Percentiles rank a stretch among this genome's conserved stretches.
phyloP scores from a whole-genome alignment of 257 asterid genomes.

The Paraleonurus japonicus region DNA sequence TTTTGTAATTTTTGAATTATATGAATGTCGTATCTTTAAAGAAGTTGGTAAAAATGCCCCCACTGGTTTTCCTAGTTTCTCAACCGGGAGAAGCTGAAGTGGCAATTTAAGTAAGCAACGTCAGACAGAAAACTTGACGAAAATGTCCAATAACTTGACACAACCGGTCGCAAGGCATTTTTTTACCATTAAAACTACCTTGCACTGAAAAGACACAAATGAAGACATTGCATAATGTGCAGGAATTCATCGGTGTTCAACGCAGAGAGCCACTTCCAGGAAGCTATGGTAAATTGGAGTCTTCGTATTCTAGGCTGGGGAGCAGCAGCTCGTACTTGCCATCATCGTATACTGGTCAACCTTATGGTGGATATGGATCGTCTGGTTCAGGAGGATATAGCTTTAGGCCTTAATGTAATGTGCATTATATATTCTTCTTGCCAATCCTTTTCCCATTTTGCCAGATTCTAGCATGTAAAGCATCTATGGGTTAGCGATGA shows the following conservation, averaged over 20 bases:
- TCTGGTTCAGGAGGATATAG: slow-evolving; percentile 67
- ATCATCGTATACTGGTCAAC: slow-evolving; percentile 47
- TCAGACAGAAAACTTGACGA: too few species aligned
- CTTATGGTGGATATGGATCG: slow-evolving; percentile 63
- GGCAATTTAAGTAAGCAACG: too few species aligned
- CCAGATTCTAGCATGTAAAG: slow-evolving; percentile 25
- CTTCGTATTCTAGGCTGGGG: slow-evolving; percentile 52
- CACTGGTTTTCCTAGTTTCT: too few species aligned
- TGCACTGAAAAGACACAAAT: too few species aligned
- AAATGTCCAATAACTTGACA: too few species aligned
- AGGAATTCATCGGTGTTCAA: slow-evolving; percentile 63
- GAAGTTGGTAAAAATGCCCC: too few species aligned
- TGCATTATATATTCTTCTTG: not conserved
- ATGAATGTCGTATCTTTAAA: too few species aligned
- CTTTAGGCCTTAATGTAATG: slow-evolving; percentile 46
- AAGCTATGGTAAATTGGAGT: slow-evolving; percentile 48
- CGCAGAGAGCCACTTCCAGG: slow-evolving; percentile 47
- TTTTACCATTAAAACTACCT: too few species aligned
- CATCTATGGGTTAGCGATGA: slow-evolving; percentile 8
- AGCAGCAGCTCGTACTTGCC: slow-evolving; percentile 54
- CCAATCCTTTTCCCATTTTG: not conserved
- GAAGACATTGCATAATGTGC: too few species aligned
- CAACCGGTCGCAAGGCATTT: too few species aligned
- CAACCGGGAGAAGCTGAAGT: too few species aligned
- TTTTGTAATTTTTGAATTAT: too few species aligned